Evolutionary conservation across 2,329 filamentous ascomycete species (phyloP).

Genomic region (Thielaviopsis populi): DNA sequence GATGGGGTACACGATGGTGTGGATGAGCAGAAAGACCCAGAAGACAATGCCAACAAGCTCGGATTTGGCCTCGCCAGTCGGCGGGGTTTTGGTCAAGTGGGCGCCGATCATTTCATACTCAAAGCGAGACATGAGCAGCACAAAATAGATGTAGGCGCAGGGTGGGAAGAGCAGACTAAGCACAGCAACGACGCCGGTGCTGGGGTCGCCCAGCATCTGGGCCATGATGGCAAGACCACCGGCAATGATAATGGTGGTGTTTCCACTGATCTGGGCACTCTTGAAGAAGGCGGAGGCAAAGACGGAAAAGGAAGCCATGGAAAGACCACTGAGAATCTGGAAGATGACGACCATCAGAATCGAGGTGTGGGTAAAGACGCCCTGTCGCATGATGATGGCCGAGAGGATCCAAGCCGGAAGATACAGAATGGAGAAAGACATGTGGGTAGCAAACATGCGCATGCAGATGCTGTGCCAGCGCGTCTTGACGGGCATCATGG

Average conservation of each 20-base stretch:
- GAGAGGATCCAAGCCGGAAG: conserved; percentile 70
- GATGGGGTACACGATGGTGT: conserved; percentile 63
- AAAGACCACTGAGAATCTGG: conserved; percentile 60
- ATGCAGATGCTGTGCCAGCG: conserved; percentile 65
- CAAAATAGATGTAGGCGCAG: conserved; percentile 76
- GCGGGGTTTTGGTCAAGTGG: conserved; percentile 46
- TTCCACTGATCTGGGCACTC: conserved; percentile 76
- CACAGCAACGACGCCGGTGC: conserved; percentile 48
- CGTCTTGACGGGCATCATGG: conserved; percentile 68
- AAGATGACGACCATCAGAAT: conserved; percentile 54
- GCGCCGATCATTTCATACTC: conserved; percentile 47
- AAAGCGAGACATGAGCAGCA: conserved; percentile 60
- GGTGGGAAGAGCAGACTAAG: conserved; percentile 69
- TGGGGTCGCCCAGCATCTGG: conserved; percentile 52
- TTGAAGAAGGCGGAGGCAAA: conserved; percentile 73
- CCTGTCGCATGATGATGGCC: conserved; percentile 45
- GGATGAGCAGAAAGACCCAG: conserved; percentile 62
- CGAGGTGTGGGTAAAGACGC: conserved; percentile 51
- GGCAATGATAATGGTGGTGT: conserved; percentile 56
- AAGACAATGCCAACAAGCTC: conserved; percentile 55
- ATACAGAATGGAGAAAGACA: conserved; percentile 69
- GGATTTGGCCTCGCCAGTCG: conserved; percentile 45
- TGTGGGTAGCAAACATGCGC: conserved; percentile 62
- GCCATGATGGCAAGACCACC: conserved; percentile 68
- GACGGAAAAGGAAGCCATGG: conserved; percentile 66